Evolutionary conservation across 805 yeast genomes (phyloP).

Genomic region (Candida argentea): DNA sequence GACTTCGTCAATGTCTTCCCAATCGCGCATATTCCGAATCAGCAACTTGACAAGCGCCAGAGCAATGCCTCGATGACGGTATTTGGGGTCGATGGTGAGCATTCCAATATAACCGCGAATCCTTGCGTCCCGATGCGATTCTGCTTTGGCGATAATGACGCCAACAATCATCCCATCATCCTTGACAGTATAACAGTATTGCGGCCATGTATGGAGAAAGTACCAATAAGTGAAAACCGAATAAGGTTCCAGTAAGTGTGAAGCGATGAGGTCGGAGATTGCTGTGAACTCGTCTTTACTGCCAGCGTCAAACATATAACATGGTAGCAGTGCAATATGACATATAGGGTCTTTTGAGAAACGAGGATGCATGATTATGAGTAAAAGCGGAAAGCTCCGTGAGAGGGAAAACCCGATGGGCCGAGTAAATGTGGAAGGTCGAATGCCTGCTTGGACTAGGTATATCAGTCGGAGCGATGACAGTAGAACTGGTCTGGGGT

Average conservation of each 20-base stretch:
- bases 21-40: conserved; percentile 52
- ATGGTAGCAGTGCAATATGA: too few relatives aligned
- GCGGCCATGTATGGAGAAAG: conserved; percentile 87
- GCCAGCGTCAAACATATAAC: conserved; percentile 13
- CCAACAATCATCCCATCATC: conserved; percentile 47
- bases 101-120: conserved; percentile 91
- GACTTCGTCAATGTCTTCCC: conserved; percentile 73
- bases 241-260: conserved; percentile 86
- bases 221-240: conserved; percentile 88
- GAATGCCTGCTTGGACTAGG: too few relatives aligned
- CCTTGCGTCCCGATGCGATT: conserved; percentile 62
- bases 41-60: conserved; percentile 53
- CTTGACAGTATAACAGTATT: conserved; percentile 59
- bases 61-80: conserved; percentile 78
- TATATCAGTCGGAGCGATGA: too few relatives aligned
- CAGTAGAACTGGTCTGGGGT: too few relatives aligned
- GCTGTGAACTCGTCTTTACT: conserved; percentile 34
- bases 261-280: conserved; percentile 49
- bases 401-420: too few relatives aligned
- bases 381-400: too few relatives aligned
- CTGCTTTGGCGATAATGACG: conserved; percentile 74
- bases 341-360: conserved; percentile 12
- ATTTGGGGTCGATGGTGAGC: conserved; percentile 71
- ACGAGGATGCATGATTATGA: too few relatives aligned
- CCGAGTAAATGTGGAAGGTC: too few relatives aligned